Evolutionary conservation across 2,329 filamentous ascomycete genomes (phyloP).

Genomic region (Paecilomyces sp.): DNA sequence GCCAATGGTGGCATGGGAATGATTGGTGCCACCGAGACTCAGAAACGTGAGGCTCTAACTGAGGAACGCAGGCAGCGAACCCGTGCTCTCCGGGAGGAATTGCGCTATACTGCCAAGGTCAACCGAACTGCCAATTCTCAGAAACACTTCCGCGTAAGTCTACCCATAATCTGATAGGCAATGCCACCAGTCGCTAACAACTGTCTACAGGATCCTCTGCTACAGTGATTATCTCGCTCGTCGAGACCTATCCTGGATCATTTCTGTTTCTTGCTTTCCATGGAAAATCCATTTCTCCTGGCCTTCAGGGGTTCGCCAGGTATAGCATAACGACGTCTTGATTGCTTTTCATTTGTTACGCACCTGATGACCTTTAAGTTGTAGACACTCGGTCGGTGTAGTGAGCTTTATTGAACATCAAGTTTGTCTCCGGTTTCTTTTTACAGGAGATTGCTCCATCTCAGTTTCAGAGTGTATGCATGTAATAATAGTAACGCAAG

Average conservation of each 20-base stretch:
- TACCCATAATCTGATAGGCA: neutral
- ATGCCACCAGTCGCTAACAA: slow-evolving; percentile 11
- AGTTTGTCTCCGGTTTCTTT: too few relatives aligned
- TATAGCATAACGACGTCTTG: neutral
- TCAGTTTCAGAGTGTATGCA: too few relatives aligned
- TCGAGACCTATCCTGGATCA: neutral
- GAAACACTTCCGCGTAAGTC: slow-evolving; percentile 60
- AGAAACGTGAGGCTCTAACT: slow-evolving; percentile 61
- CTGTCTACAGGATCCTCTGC: slow-evolving; percentile 40
- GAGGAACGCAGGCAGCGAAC: slow-evolving; percentile 64
- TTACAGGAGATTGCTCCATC: too few relatives aligned
- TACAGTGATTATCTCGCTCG: slow-evolving; percentile 36
- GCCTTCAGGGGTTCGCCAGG: neutral
- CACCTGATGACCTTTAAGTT: too few relatives aligned
- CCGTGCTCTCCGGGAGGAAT: slow-evolving; percentile 54
- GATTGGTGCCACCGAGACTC: slow-evolving; percentile 66
- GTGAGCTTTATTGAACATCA: too few relatives aligned
- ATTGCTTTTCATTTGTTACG: too few relatives aligned
- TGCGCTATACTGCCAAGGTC: slow-evolving; percentile 60
- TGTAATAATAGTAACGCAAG: too few relatives aligned
- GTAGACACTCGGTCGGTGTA: too few relatives aligned
- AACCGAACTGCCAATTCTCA: slow-evolving; percentile 72
- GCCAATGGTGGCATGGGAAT: slow-evolving; percentile 70
- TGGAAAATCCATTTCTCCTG: neutral
- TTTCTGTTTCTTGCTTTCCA: neutral